Percentiles rank a stretch among this genome's conserved stretches.
These are phyloP conservation scores for Parasitella parasitica DNA, from an alignment of 371 early-diverging fungal species.

Conservation along the genomic window DNA sequence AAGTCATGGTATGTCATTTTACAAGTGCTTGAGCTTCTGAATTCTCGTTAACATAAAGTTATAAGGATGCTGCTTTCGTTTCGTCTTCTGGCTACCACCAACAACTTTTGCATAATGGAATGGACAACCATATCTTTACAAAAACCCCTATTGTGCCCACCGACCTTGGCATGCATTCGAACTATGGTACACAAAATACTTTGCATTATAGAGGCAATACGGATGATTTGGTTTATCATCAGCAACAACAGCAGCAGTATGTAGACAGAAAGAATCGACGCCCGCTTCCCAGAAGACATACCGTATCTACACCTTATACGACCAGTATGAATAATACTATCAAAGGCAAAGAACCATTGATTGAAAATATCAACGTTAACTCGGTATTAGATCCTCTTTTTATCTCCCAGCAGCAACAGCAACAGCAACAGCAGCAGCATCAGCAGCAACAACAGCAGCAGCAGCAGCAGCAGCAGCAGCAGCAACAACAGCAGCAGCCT, in stretches of 20 bases:
- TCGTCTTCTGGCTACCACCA: slow-evolving; percentile 5
- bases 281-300: slow-evolving; percentile 45
- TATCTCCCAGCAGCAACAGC: background rate
- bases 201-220: slow-evolving; percentile 1
- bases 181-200: background rate
- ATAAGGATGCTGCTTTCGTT: slow-evolving; percentile 16
- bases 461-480: background rate
- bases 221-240: slow-evolving; percentile 1
- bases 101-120: background rate
- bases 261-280: slow-evolving; percentile 21
- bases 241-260: slow-evolving; percentile 2
- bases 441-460: background rate
- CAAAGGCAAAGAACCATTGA: slow-evolving; percentile 2
- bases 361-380: background rate
- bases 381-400: background rate
- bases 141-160: slow-evolving; percentile 8
- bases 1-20: slow-evolving; percentile 22
- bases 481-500: background rate
- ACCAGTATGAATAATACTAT: slow-evolving; percentile 1
- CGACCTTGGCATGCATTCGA: slow-evolving; percentile 1
- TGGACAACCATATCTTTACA: background rate
- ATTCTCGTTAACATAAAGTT: too few relatives aligned
- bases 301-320: slow-evolving; percentile 42
- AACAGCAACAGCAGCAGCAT: background rate
- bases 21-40: too few relatives aligned